Evolutionary conservation across 805 yeast genomes (phyloP), one percentile per base, ranked within the genome.

Genomic region (Sungouiella thailandica): DNA sequence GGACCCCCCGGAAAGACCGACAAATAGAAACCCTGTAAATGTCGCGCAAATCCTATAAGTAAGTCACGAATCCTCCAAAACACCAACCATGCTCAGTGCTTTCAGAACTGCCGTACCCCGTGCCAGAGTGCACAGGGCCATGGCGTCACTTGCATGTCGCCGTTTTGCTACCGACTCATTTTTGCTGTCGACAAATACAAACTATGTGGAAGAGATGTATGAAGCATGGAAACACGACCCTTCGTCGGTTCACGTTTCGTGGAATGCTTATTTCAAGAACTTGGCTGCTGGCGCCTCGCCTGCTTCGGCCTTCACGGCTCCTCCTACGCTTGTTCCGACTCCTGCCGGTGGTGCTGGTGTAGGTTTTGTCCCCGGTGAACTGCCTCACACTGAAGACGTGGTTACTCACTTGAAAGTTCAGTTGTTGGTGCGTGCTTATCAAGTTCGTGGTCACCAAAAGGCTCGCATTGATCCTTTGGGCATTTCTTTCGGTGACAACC

Each of bases 151-250:
- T 16, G 23, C 32, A 24, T 29, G 34, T 23, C 58, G 62, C 41
- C 37, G 40, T 19, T 51, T 52, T 40, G 69, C 74, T 37, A 55
- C 66, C 37, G 98, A 93, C 65, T 72, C 78, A 26, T 93, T 93
- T 62, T 65, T 89, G 48, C 84, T 83, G 48, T 77, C 93, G 40
- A 78, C 79, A 58, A 85, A 85, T 62, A 93, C 96, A 43, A 79
- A 80, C 53, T 93, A 93, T 63, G 84, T 93, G 51, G 99, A 93
- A 62, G 97, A 93, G 69, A 93, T 93, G 99, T 93, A 88, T 64
- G 78, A 78, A 44, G 89, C 95, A 32, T 93, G 97, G 97, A 74
- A 78, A 53, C 62, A 77, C 45, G 98, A 93, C 59, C 98, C 97
- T 19, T 43, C 69, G 28, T 78, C 90, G 35, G 99, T 93, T 27